These are phyloP conservation scores for Paulownia fortunei DNA, from an alignment of 257 asterid species.

Conservation along the genomic window DNA sequence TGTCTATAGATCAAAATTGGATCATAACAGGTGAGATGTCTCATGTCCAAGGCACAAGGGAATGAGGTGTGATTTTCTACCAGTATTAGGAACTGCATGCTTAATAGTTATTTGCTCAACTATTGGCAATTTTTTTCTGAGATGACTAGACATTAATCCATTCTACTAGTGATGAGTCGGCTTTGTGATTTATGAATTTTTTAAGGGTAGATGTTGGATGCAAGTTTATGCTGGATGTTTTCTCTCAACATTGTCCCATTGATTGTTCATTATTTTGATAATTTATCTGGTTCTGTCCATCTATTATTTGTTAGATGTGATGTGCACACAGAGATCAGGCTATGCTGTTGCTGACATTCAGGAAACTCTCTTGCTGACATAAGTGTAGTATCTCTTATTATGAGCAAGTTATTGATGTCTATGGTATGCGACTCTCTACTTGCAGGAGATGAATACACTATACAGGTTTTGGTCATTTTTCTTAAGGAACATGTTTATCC, in stretches of 20 bases:
- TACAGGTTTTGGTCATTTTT: slow-evolving; percentile 92
- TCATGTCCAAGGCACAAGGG: background rate
- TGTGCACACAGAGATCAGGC: slow-evolving; percentile 2
- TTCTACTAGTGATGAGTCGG: background rate
- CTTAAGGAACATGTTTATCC: slow-evolving; percentile 65
- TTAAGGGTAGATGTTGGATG: background rate
- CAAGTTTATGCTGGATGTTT: background rate
- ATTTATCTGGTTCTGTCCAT: background rate
- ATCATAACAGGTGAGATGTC: background rate
- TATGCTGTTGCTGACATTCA: slow-evolving; percentile 4
- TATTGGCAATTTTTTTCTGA: background rate
- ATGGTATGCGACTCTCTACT: slow-evolving; percentile 7
- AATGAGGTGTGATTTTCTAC: background rate
- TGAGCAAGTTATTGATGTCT: slow-evolving; percentile 29
- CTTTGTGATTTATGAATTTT: slow-evolving; percentile 3
- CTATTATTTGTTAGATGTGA: slow-evolving; percentile 19
- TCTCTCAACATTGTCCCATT: background rate
- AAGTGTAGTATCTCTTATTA: background rate
- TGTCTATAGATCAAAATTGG: background rate
- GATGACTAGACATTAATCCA: background rate
- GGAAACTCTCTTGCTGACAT: slow-evolving; percentile 4
- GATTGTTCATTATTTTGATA: slow-evolving; percentile 13
- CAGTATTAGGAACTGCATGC: slow-evolving; percentile 1
- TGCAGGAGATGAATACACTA: slow-evolving; percentile 95
- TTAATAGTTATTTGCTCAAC: background rate